Percentiles rank a stretch among this genome's conserved stretches.
phyloP scores from a whole-genome alignment of 2,329 filamentous ascomycete genomes.

The Aspergillus pseudoterreus region DNA sequence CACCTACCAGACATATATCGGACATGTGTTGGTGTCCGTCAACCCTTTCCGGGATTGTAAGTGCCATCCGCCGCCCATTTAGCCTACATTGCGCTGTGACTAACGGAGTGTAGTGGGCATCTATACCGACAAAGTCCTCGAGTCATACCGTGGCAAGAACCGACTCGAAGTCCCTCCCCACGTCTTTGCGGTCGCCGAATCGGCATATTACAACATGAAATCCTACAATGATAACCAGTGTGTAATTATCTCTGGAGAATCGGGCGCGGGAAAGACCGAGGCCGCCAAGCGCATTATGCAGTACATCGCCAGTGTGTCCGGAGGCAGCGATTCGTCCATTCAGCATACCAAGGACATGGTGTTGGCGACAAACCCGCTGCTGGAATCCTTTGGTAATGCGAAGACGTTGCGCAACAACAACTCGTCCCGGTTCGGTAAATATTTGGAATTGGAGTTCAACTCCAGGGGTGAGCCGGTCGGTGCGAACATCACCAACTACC shows the following conservation, averaged over 20 bases:
- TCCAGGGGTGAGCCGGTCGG: conserved; percentile 84
- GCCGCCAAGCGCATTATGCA: conserved; percentile 99
- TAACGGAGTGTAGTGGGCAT: conserved; percentile 68
- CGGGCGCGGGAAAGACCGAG: conserved; percentile 96
- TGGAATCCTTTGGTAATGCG: conserved; percentile 97
- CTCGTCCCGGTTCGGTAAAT: conserved; percentile 97
- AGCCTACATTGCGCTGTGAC: conserved; percentile 11
- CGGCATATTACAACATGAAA: conserved; percentile 99
- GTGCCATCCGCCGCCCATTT: conserved; percentile 25
- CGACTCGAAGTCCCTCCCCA: conserved; percentile 88
- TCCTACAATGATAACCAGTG: conserved; percentile 98
- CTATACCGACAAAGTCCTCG: conserved; percentile 90
- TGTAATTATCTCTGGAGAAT: conserved; percentile 98
- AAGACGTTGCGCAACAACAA: conserved; percentile 99
- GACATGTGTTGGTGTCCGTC: conserved; percentile 97
- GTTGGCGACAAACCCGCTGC: conserved; percentile 90
- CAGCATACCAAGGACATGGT: conserved; percentile 99
- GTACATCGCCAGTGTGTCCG: conserved; percentile 96
- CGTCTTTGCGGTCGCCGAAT: conserved; percentile 95
- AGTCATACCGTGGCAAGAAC: conserved; percentile 96
- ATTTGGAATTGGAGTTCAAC: conserved; percentile 96
- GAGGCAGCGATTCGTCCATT: conserved; percentile 77
- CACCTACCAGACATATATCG: conserved; percentile 76
- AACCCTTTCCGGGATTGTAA: conserved; percentile 89
- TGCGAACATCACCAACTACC: conserved; percentile 96